Evolutionary conservation across 2,329 filamentous ascomycete genomes (phyloP), one percentile per base, ranked within the genome.

Genomic region (Ambrosiella beaveri): DNA sequence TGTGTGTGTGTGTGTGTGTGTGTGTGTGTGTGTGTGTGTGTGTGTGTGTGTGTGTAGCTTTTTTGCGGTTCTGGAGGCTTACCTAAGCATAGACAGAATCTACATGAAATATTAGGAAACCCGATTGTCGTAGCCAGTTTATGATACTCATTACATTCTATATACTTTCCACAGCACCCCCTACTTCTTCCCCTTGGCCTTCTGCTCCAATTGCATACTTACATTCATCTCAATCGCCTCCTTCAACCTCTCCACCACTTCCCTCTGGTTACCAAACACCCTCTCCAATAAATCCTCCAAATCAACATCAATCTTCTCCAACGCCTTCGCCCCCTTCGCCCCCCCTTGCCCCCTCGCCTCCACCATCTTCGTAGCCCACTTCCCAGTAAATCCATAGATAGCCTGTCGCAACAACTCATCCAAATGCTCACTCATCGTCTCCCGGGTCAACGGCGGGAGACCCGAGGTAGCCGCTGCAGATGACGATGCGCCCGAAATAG

Each of bases 361-460:
- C 47, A 75, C 73, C 47, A 77, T 69, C 57, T 78, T 64, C 2
- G 70, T 69, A 2, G 75, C 75, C 75, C 80, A 84, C 41, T 78
- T 72, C 65, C 77, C 77, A 13, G 81, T 82, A 61, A 84, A 84
- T 1, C 74, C 75, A 45, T 78, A 80, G 57, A 84, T 84, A 54
- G 76, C 78, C 66, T 81, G 77, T 56, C 81, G 71, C 35, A 84
- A 68, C 61, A 82, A 67, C 63, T 81, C 80, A 62, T 84, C 81
- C 57, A 84, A 67, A 66, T 82, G 80, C 68, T 84, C 81, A 62
- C 77, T 78, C 64, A 81, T 81, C 63, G 84, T 80, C 59, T 82
- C 73, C 1, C 74, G 71, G 3, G 72, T 73, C 57, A 73, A 60
- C 35, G 58, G 38, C 11, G 58, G 58, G 2, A 56, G 11, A 12